These are phyloP conservation scores for Penicillium tannophilum DNA, from an alignment of 495 filamentous ascomycete species.

Conservation along the genomic window DNA sequence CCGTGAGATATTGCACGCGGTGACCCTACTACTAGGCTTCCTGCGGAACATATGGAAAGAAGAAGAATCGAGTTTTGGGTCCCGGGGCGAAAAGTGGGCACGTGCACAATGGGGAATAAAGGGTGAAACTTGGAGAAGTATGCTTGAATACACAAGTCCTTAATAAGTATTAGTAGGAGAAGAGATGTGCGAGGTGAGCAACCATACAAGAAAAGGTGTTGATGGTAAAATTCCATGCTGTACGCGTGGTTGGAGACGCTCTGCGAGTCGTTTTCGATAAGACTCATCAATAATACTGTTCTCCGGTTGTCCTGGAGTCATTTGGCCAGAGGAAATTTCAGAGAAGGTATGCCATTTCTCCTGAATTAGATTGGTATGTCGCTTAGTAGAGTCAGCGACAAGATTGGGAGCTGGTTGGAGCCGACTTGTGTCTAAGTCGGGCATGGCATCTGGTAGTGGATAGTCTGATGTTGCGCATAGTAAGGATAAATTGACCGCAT, in stretches of 20 bases:
- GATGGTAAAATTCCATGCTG: conserved; percentile 26
- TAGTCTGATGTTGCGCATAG: conserved; percentile 16
- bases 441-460: conserved; percentile 4
- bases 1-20: conserved; percentile 26
- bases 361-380: conserved; percentile 5
- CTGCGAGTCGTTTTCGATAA: conserved; percentile 23
- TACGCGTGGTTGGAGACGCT: conserved; percentile 20
- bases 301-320: conserved; percentile 15
- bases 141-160: conserved; percentile 32
- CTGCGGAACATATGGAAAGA: conserved; percentile 29
- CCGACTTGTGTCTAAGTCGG: neutral
- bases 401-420: neutral
- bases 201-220: conserved; percentile 25
- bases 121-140: conserved; percentile 35
- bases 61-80: conserved; percentile 18
- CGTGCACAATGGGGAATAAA: conserved; percentile 35
- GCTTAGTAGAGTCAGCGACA: neutral
- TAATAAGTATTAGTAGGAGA: conserved; percentile 5
- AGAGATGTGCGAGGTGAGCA: conserved; percentile 5
- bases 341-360: conserved; percentile 20
- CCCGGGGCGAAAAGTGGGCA: conserved; percentile 31
- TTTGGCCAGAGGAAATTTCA: conserved; percentile 8
- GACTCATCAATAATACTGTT: conserved; percentile 23
- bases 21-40: conserved; percentile 36
- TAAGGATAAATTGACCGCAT: conserved; percentile 23